These are phyloP conservation scores for Melampsora americana DNA, from an alignment of 1,284 basidiomycete genomes.

Conservation along the genomic window DNA sequence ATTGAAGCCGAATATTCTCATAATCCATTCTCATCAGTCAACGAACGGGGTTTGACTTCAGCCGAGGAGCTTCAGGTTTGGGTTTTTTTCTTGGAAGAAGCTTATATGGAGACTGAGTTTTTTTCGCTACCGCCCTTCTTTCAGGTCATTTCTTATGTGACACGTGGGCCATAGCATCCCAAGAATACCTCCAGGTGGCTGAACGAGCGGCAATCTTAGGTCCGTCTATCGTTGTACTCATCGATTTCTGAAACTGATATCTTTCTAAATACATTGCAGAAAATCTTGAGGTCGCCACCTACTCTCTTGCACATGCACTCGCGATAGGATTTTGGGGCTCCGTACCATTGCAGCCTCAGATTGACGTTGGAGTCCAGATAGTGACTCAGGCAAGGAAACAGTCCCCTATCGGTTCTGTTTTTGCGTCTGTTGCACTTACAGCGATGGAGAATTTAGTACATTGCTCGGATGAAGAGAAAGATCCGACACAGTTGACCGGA, in stretches of 20 bases:
- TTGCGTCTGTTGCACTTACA: constrained; percentile 4
- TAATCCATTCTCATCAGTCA: too few relatives aligned
- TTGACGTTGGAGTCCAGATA: background rate
- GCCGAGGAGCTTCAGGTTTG: too few relatives aligned
- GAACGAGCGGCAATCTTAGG: too few relatives aligned
- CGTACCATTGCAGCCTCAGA: background rate
- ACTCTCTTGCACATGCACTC: background rate
- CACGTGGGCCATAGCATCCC: too few relatives aligned
- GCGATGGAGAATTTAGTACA: background rate
- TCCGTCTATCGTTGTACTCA: too few relatives aligned
- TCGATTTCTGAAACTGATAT: background rate
- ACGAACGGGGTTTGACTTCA: too few relatives aligned
- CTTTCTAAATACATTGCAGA: background rate
- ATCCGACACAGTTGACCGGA: background rate
- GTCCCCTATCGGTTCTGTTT: background rate
- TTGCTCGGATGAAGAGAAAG: background rate
- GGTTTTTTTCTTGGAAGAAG: too few relatives aligned
- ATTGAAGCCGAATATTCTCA: background rate
- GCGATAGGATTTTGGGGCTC: background rate
- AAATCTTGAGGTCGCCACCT: background rate
- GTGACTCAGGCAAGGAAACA: background rate
- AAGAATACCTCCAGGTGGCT: too few relatives aligned
- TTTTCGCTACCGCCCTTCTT: too few relatives aligned
- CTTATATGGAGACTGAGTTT: too few relatives aligned
- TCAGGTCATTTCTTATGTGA: too few relatives aligned